Percentiles rank a stretch among this genome's conserved stretches.
These are phyloP conservation scores for Fusarium poae DNA, from an alignment of 2,329 filamentous ascomycete species.

Conservation along the genomic window DNA sequence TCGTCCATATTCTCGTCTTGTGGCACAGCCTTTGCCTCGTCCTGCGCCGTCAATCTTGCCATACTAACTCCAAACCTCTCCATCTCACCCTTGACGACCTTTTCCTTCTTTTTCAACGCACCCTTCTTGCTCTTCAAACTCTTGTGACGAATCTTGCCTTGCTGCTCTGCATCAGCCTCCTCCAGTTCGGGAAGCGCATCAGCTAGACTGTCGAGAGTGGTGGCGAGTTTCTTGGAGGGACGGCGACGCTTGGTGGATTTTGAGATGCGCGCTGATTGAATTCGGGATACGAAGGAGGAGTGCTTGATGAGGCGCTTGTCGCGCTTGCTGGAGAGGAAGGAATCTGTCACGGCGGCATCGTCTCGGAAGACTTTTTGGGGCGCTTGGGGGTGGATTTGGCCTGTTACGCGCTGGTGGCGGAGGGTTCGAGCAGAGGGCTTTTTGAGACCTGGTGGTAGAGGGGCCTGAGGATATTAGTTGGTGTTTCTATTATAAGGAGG, in stretches of 20 bases:
- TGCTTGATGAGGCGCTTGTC: conserved; percentile 88
- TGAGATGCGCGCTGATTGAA: conserved; percentile 67
- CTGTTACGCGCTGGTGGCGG: conserved; percentile 64
- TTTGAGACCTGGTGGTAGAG: conserved; percentile 57
- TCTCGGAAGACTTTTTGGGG: conserved; percentile 66
- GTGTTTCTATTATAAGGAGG: rapidly evolving
- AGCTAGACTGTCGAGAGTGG: conserved; percentile 80
- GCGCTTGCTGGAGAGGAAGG: conserved; percentile 79
- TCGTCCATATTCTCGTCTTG: conserved; percentile 38
- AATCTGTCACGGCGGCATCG: conserved; percentile 64
- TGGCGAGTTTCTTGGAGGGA: conserved; percentile 81
- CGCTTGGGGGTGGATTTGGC: conserved; percentile 62
- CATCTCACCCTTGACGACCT: conserved; percentile 82
- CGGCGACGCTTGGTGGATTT: conserved; percentile 58
- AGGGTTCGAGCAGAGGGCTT: conserved; percentile 71
- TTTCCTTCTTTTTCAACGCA: conserved; percentile 85
- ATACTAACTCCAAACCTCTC: conserved; percentile 87
- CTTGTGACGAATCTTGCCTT: conserved; percentile 77
- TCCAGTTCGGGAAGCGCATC: conserved; percentile 80
- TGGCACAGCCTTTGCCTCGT: conserved; percentile 24
- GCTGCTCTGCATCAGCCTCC: conserved; percentile 60
- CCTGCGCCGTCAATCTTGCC: conserved; percentile 72
- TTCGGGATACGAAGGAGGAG: conserved; percentile 81
- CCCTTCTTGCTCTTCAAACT: conserved; percentile 82
- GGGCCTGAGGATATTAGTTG: conserved; percentile 40